Evolutionary conservation across 1,139 yeast genomes (phyloP).

Genomic region (Arxiozyma slooffiae): DNA sequence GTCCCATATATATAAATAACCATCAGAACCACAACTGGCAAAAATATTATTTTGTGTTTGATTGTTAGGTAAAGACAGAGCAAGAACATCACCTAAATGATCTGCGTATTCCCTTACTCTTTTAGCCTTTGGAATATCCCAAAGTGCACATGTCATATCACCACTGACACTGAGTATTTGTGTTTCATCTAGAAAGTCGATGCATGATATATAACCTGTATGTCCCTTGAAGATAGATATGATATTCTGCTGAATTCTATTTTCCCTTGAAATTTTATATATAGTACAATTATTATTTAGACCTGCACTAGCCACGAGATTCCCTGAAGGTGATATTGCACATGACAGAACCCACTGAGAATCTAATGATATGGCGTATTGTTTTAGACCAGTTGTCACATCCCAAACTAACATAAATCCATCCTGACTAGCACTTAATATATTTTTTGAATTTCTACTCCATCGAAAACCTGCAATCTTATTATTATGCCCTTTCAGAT

Average conservation of each 20-base stretch:
- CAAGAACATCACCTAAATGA: conserved; percentile 73
- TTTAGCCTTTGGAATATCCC: conserved; percentile 65
- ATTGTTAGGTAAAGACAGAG: conserved; percentile 32
- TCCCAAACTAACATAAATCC: conserved; percentile 85
- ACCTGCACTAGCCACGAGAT: conserved; percentile 70
- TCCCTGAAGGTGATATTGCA: conserved; percentile 59
- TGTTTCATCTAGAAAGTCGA: conserved; percentile 51
- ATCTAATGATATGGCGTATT: conserved; percentile 57
- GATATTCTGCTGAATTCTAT: conserved; percentile 37
- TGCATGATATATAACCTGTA: conserved; percentile 69
- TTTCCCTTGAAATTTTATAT: conserved; percentile 39
- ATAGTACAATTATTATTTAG: conserved; percentile 70
- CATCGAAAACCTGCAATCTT: conserved; percentile 64
- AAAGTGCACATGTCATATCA: conserved; percentile 67
- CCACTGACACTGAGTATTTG: conserved; percentile 68
- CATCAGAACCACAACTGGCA: conserved; percentile 69
- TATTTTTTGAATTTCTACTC: conserved; percentile 48
- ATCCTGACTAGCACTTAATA: conserved; percentile 77
- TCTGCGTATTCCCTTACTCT: conserved; percentile 52
- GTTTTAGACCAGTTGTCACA: conserved; percentile 59
- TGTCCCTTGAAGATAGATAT: conserved; percentile 63
- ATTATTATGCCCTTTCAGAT: conserved; percentile 64
- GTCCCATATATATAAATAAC: conserved; percentile 68
- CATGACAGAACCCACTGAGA: conserved; percentile 75
- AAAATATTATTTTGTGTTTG: conserved; percentile 34